Evolutionary conservation across 2,329 filamentous ascomycete species (phyloP), one percentile per base, ranked within the genome.

Genomic region (Paraconiothyrium brasiliense): DNA sequence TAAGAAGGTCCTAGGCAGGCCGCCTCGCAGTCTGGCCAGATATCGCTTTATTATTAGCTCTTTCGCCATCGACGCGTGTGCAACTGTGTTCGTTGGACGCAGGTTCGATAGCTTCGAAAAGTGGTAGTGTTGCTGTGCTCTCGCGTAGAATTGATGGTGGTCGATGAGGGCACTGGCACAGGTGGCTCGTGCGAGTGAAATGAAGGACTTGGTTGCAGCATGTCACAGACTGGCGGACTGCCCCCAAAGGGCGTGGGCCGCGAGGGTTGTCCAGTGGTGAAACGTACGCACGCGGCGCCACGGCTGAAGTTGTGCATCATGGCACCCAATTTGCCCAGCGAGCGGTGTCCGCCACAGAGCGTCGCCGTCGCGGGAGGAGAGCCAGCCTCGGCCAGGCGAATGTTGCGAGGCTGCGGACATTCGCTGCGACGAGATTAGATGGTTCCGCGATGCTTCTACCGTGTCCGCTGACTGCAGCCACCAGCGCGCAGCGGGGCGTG

Each of bases 1-100:
- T 67, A 68, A 66, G 61, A 69, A 60, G 66, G 68, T 43, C 47
- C 16, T 20, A 10, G 39, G 51, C 39, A 54, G 64, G 43, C 37
- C n/a, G 41, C 58, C 64, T 63, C 62, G 62, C 60, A 60, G 59
- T 50, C 56, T 41, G 20, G 32, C 41, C 47, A 16, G 48, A 58
- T 49, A 47, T 50, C 24, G n/a, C n/a, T 51, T 48, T 59, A 55
- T 48, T 46, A 41, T 66, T 63, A 58, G 57, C 2, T 41, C 39
- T 44, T 32, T 44, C 2, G 39, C 34, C 50, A 46, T 32, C 14
- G 51, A 20, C 13, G 13, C 24, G 51, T 22, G 51, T 14, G 6
- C 48, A 50, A 6, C 10, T 35, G 48, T 13, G 30, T 37, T 5
- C 32, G 49, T 14, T 27, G 34, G 20, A 35, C 32, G 32, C 16